These are phyloP conservation scores for Amaranthus cruentus DNA, from an alignment of 148 eudicot genomes.

Conservation along the genomic window DNA sequence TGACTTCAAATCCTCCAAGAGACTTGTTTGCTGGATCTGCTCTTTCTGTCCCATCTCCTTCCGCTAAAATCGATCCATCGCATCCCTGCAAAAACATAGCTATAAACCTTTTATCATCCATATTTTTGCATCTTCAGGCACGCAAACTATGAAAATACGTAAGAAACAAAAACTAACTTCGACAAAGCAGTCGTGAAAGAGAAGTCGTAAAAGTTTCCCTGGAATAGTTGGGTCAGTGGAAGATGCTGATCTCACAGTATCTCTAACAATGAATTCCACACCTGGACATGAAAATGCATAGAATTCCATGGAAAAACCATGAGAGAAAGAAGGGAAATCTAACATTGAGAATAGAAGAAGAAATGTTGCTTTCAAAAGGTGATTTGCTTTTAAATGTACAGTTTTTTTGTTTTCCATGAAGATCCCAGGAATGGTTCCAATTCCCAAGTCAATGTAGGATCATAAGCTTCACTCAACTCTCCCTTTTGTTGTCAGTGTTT, in stretches of 20 bases:
- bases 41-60: constrained; percentile 56
- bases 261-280: constrained; percentile 50
- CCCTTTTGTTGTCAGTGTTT: constrained; percentile 9
- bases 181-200: constrained; percentile 77
- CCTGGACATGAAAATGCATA: constrained; percentile 52
- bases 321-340: constrained; percentile 16
- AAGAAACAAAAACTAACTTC: constrained; percentile 36
- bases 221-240: constrained; percentile 48
- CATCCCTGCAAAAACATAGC: constrained; percentile 50
- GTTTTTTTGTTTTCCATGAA: constrained; percentile 21
- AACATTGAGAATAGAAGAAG: constrained; percentile 6
- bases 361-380: background rate
- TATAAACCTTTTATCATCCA: background rate
- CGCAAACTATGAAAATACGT: background rate
- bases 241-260: constrained; percentile 57
- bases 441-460: constrained; percentile 19
- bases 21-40: constrained; percentile 66
- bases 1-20: constrained; percentile 62
- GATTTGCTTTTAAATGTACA: constrained; percentile 1
- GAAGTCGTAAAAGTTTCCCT: constrained; percentile 53
- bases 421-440: constrained; percentile 4
- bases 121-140: background rate
- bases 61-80: constrained; percentile 61
- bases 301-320: constrained; percentile 40
- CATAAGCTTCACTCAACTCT: background rate